Base-by-base conservation (phyloP, 2,329 filamentous ascomycete species). In the Rhinocladiella similis region DNA sequence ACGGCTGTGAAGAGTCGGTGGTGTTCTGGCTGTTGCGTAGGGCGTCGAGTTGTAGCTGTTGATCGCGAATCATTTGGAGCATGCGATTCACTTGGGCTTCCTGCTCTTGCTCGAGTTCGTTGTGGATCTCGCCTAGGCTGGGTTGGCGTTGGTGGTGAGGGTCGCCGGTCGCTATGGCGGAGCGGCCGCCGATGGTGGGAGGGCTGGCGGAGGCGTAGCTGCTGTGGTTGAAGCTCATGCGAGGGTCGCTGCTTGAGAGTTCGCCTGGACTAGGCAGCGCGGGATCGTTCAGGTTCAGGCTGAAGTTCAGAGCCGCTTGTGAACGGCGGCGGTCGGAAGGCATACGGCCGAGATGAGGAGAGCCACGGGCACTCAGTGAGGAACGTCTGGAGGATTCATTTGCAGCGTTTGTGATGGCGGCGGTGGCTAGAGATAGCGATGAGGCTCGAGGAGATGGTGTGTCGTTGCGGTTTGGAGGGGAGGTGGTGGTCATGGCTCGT, bases 351-450 rank as follows among this genome's bases (percentile, higher is more conserved):
- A 63, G 54, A 22, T 63, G 63, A 3, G 68, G 66, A 9, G 75
- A 72, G 47, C 69, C 65, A 49, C 69, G 70, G 49, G 65, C 66
- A 60, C 68, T 70, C 53, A 71, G 36, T 5, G 71, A 72, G 18
- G 75, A 74, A 45, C 73, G 71, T 50, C 69, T 67, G 10, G 82
- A 81, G 10, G 82, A 81, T 63, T 89, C 85, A 25, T 91, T 82
- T 50, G 89, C 84, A 25, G 89, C 87, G 69, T 93, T 93, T 72
- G 92, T 82, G 42, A 88, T 86, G 6, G 88, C 89, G 12, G 89
- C 85, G 50, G 88, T 89, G 69, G 89, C 88, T 9, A 94, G 80
- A 13, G 88, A 91, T 39, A 87, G 84, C 33, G 87, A 82, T 48
- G 84, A 84, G 25, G 47, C 53, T 64, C 87, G 80, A 36, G 84